Evolutionary conservation across 2,329 filamentous ascomycete species (phyloP), one percentile per base, ranked within the genome.

Genomic region (Verticillium nonalfalfae): DNA sequence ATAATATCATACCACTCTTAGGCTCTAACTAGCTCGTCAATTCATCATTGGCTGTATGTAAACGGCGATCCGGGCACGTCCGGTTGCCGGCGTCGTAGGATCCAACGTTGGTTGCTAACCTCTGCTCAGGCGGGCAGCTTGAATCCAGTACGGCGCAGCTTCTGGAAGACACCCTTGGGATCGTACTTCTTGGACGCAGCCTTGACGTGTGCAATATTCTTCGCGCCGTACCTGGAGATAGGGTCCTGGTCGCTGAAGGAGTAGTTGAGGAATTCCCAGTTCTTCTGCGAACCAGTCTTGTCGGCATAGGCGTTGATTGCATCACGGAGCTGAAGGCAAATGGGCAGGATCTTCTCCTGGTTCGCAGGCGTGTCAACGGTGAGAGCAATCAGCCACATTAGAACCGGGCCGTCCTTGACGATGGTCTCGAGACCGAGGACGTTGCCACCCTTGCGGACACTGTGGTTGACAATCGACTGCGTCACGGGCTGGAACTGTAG

Each of bases 211-310:
- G 67, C 67, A 15, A 77, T 59, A 50, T 73, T 76, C 33, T 72
- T 68, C 9, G 68, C 50, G 0, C 78, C 78, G 59, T 79, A 80
- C 6, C 70, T 63, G 6, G 64, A 58, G 15, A 79, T 67, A 1
- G 77, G 74, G 26, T 75, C 66, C 68, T 81, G 76, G 54, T 71
- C 69, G 2, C 66, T 63, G 35, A 71, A 68, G 1, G 76, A 76
- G 58, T 81, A 81, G 67, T 81, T 80, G 50, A 79, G 69, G 62
- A 76, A 81, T 36, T 74, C 68, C 67, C 72, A 77, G 39, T 75
- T 66, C 57, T 70, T 67, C 62, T 72, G 69, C 2, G 67, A 63
- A 21, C 69, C 70, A 31, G 73, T 62, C 57, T 71, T 57, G n/a
- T 63, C 63, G 11, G 73, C 67, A 13, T 69, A 69, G 2, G 62